phyloP scores from a whole-genome alignment of 345 rosid genomes.

The Euphorbia pulcherrima region DNA sequence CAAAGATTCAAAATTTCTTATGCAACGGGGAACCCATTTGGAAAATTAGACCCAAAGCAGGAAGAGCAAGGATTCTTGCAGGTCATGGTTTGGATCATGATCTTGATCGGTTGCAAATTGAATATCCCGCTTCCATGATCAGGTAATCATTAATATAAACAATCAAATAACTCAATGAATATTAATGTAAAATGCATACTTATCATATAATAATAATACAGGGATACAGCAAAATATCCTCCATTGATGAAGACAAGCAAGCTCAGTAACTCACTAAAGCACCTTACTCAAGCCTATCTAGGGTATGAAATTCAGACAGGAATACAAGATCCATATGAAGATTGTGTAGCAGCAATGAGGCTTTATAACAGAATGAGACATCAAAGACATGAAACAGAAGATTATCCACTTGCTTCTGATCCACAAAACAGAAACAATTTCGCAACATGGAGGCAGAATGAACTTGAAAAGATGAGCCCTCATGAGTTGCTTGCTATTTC shows the following conservation, averaged over 20 bases:
- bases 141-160: too few relatives aligned
- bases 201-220: constrained; percentile 15
- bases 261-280: constrained; percentile 88
- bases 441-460: constrained; percentile 72
- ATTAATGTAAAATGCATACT: not conserved
- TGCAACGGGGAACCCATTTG: constrained; percentile 89
- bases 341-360: constrained; percentile 86
- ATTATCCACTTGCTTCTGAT: constrained; percentile 60
- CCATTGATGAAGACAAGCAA: constrained; percentile 95
- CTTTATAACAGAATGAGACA: constrained; percentile 81
- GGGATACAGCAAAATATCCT: constrained; percentile 83
- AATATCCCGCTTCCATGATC: constrained; percentile 72
- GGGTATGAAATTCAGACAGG: constrained; percentile 87
- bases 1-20: constrained; percentile 77
- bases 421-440: constrained; percentile 73
- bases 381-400: constrained; percentile 56
- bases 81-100: constrained; percentile 88
- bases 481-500: constrained; percentile 62
- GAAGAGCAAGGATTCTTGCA: constrained; percentile 82
- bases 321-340: constrained; percentile 76
- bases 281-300: constrained; percentile 79
- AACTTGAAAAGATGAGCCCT: constrained; percentile 79
- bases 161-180: too few relatives aligned
- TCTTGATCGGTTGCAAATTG: constrained; percentile 66
- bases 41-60: constrained; percentile 72